These are phyloP conservation scores for Neonectria magnoliae DNA, from an alignment of 2,329 filamentous ascomycete genomes.

Conservation along the genomic window DNA sequence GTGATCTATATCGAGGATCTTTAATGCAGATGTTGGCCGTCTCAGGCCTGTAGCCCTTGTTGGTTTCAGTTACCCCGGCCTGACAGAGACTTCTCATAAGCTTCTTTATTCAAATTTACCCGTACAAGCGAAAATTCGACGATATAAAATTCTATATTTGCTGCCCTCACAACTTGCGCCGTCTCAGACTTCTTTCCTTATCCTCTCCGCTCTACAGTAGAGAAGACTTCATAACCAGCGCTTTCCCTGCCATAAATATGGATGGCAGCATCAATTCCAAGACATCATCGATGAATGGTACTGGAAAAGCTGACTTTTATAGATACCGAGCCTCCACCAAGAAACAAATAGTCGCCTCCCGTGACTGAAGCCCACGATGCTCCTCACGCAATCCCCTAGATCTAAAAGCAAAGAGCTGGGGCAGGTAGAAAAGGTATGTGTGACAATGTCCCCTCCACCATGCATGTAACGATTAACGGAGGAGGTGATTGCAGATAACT, in stretches of 20 bases:
- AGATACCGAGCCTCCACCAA: neutral
- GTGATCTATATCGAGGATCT: too few relatives aligned
- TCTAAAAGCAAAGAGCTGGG: neutral
- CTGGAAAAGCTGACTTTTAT: neutral
- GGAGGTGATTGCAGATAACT: too few relatives aligned
- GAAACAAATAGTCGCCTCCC: neutral
- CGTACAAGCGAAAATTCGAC: too few relatives aligned
- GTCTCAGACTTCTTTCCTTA: neutral
- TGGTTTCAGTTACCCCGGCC: too few relatives aligned
- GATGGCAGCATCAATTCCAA: too few relatives aligned
- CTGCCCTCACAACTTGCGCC: neutral
- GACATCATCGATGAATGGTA: neutral
- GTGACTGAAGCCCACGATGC: neutral
- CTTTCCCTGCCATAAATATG: neutral
- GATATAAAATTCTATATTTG: too few relatives aligned
- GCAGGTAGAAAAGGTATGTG: neutral
- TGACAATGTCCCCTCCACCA: too few relatives aligned
- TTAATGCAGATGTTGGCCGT: too few relatives aligned
- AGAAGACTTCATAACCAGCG: neutral
- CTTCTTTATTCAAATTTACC: too few relatives aligned
- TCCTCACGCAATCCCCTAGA: neutral
- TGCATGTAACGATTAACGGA: too few relatives aligned
- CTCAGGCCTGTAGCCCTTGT: too few relatives aligned
- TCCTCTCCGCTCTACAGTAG: neutral
- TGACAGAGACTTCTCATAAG: too few relatives aligned